Conservation (phyloP, 1,284 basidiomycete genomes). For the Fomitopsis schrenkii region DNA sequence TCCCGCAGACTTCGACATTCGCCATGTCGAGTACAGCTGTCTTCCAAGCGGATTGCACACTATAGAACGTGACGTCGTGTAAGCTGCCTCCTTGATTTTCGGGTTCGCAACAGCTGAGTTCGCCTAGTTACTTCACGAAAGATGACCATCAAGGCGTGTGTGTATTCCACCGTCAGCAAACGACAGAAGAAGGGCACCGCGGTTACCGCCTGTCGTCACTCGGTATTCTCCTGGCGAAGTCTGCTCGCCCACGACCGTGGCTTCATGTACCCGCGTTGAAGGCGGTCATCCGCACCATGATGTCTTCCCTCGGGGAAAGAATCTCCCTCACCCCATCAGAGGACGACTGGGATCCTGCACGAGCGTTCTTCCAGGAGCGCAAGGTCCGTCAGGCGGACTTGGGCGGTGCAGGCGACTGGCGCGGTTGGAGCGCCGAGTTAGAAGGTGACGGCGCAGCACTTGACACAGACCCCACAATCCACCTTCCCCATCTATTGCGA, state of each 20-base stretch:
- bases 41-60: conserved; percentile 78
- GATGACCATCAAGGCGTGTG: conserved; percentile 66
- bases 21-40: conserved; percentile 71
- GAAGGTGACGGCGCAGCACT: conserved; percentile 31
- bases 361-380: conserved; percentile 61
- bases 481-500: conserved; percentile 64
- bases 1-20: conserved; percentile 55
- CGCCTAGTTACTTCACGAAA: conserved; percentile 65
- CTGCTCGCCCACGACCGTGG: conserved; percentile 66
- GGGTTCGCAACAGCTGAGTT: conserved; percentile 4
- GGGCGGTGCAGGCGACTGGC: conserved; percentile 54
- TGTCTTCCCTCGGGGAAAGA: conserved; percentile 44
- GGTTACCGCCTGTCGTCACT: conserved; percentile 75
- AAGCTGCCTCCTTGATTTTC: conserved; percentile 19
- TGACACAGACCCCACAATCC: conserved; percentile 49
- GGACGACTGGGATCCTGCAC: conserved; percentile 60
- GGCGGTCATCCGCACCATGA: conserved; percentile 51
- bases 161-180: conserved; percentile 62
- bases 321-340: conserved; percentile 47
- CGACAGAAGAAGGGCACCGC: conserved; percentile 65
- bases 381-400: conserved; percentile 43
- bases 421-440: conserved; percentile 62
- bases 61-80: conserved; percentile 76
- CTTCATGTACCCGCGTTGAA: conserved; percentile 61
- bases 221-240: conserved; percentile 67